phyloP scores from a whole-genome alignment of 2,329 filamentous ascomycete species.

The Paracoccidioides brasiliensis region DNA sequence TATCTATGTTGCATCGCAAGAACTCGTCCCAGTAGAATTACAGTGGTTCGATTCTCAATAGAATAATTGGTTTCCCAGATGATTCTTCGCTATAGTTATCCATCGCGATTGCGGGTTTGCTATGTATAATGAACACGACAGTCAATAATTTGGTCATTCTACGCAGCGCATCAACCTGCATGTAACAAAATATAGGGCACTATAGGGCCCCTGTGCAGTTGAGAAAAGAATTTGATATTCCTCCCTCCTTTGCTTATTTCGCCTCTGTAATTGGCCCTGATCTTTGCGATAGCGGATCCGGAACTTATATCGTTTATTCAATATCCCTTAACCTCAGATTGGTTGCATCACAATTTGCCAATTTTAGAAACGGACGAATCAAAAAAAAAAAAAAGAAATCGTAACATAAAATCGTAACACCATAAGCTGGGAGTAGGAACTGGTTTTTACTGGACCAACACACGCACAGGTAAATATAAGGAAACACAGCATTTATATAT shows the following conservation, averaged over 20 bases:
- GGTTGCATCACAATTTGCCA: not conserved
- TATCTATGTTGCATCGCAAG: not conserved
- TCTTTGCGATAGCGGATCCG: too few species aligned
- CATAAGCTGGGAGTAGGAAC: conserved; percentile 28
- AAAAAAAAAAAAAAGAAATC: not conserved
- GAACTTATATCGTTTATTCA: too few species aligned
- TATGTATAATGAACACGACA: too few species aligned
- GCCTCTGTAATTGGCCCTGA: too few species aligned
- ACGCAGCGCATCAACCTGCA: too few species aligned
- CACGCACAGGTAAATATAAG: conserved; percentile 29
- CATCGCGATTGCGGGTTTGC: not conserved
- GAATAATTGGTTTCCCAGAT: conserved; percentile 12
- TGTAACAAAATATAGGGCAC: too few species aligned
- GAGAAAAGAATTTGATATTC: too few species aligned
- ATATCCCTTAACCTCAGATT: too few species aligned
- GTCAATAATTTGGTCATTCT: too few species aligned
- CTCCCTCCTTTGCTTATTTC: too few species aligned
- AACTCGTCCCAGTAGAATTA: not conserved
- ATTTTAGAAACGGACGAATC: not conserved
- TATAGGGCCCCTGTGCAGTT: too few species aligned
- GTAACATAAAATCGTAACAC: conserved; percentile 29
- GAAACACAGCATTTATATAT: conserved; percentile 31
- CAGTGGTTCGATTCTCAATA: not conserved
- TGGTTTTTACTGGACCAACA: conserved; percentile 28
- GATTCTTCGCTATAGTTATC: not conserved